Evolutionary conservation across 2,329 filamentous ascomycete species (phyloP), one percentile per base, ranked within the genome.

Genomic region (Fusarium denticulatum): DNA sequence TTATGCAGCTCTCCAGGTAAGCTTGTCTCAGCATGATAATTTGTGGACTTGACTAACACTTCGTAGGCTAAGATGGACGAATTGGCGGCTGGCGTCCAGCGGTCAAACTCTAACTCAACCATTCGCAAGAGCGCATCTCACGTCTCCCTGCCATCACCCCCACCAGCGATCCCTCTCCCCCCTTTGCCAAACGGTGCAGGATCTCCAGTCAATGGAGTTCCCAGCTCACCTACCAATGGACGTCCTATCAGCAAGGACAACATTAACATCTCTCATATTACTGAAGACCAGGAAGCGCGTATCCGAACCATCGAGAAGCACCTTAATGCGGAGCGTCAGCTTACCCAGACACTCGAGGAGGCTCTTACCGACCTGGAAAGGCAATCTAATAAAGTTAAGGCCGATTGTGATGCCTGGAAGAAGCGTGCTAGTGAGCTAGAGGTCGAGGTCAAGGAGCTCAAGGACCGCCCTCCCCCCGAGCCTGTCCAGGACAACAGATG

Each of bases 251-350:
- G 94, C 86, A 97, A 96, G 81, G 94, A 97, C 78, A 88, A 82
- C 53, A 67, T 83, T 53, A 86, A 85, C 58, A 89, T 92, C 67
- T 90, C 92, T 56, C 95, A 98, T 78, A 89, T 97, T 74, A 90
- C 96, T 68, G 96, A 98, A 79, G 96, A 99, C 77, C 95, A 98
- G 81, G 96, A 99, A 81, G 93, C 94, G 47, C 95, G 95, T 72
- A 97, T 99, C 80, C 92, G 93, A 68, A 97, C 94, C 12, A 97
- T 99, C 72, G 96, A 99, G 86, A 98, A 98, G 86, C 95, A 98
- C 80, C 89, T 99, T 30, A 93, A 93, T 74, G 96, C 96, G 7
- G 96, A 99, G 86, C 97, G 97, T 81, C 96, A 98, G 82, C 91
- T 99, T 67, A 99, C 96, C 1, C 92, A 94, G 53, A 98, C 96